Evolutionary conservation across 2,329 filamentous ascomycete genomes (phyloP), one percentile per base, ranked within the genome.

Genomic region (Xylariales sp.): DNA sequence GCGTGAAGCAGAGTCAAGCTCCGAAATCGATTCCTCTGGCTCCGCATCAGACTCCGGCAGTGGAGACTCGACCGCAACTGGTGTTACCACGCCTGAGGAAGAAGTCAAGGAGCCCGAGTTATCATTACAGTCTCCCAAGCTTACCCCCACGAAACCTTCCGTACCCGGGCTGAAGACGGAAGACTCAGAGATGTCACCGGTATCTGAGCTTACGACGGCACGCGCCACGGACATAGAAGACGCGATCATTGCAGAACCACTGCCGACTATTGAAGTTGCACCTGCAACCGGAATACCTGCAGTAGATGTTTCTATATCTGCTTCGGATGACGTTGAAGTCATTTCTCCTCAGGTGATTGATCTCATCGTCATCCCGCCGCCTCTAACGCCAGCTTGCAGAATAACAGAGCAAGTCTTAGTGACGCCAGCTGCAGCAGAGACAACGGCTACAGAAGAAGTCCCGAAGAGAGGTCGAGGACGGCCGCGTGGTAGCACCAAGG

Each of bases 21-120:
- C n/a, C n/a, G n/a, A n/a, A n/a, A n/a, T n/a, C n/a, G 28, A 58
- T 51, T 32, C 52, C 51, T 3, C 55, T 10, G 29, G n/a, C 8
- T 43, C 59, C 8, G 45, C 51, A n/a, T 63, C 63, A 0, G 62
- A 62, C 18, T 57, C 54, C 3, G 59, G 45, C 2, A 63, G 54
- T 21, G 54, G 49, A 3, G 59, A 59, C 22, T 49, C 57, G 27
- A 52, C 51, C 27, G 48, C 62, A 12, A 70, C 67, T 3, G 73
- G 76, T 36, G 65, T 62, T 3, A 78, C 74, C 0, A 70, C 73
- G 1, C 73, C 74, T 0, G 72, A 73, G 27, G 67, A 69, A 38
- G 70, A 75, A 29, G 64, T 59, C 2, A 66, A 70, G 3, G 66
- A 66, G 15, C 61, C 64, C 5, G 40, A 46, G 11, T 11, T 34